Percentiles rank a stretch among this genome's conserved stretches.
These are phyloP conservation scores for Saccharomycopsis fibuligera DNA, from an alignment of 805 yeast species.

Conservation along the genomic window DNA sequence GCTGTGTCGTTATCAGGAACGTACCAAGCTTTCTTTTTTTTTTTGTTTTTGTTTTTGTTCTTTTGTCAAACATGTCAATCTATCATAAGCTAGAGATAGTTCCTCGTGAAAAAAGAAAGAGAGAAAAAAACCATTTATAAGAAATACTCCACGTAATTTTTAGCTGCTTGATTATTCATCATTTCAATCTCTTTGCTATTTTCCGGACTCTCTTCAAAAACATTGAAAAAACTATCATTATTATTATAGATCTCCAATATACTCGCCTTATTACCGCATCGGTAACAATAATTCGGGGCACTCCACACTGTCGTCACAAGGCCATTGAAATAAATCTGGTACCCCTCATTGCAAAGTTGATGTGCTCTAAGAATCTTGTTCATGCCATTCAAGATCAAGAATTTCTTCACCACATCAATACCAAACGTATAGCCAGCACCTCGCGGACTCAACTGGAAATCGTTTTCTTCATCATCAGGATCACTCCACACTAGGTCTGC, in stretches of 20 bases:
- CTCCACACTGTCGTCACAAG: conserved; percentile 95
- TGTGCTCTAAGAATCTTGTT: conserved; percentile 88
- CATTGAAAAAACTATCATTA: conserved; percentile 72
- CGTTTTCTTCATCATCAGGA: conserved; percentile 77
- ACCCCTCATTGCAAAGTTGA: conserved; percentile 95
- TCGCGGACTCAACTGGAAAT: conserved; percentile 84
- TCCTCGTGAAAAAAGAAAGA: background rate
- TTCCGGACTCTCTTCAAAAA: conserved; percentile 96
- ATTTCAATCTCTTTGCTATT: conserved; percentile 45
- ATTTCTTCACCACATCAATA: conserved; percentile 79
- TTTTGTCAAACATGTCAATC: no score
- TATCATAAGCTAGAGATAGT: no score
- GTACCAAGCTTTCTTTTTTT: no score
- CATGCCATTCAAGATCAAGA: conserved; percentile 69
- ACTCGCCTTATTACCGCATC: conserved; percentile 97
- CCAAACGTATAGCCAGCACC: conserved; percentile 99
- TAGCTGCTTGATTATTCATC: conserved; percentile 20
- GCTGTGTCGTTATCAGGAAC: no score
- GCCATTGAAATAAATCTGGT: conserved; percentile 85
- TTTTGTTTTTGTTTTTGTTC: no score
- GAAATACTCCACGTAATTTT: conserved; percentile 32
- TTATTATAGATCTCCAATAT: conserved; percentile 78
- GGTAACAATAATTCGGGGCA: conserved; percentile 94
- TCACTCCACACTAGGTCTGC: conserved; percentile 99
- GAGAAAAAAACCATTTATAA: conserved; percentile 25